phyloP scores from a whole-genome alignment of 768 basidiomycete genomes.

The Boletus sp. region DNA sequence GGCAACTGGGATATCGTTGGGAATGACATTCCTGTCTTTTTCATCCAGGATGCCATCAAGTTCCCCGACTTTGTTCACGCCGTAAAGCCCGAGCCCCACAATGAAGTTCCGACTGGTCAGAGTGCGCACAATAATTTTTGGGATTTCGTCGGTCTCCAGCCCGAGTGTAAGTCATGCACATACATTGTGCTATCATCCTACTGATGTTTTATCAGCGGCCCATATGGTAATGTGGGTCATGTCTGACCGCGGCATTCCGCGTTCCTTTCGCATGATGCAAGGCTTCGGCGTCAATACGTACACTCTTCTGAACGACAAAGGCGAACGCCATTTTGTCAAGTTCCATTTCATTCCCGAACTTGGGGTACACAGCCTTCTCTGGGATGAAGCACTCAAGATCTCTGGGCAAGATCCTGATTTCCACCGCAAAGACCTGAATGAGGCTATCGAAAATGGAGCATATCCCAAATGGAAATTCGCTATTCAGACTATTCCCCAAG shows the following conservation, averaged over 20 bases:
- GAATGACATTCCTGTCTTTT: constrained; percentile 82
- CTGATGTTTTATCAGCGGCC: constrained; percentile 42
- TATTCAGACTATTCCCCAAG: constrained; percentile 61
- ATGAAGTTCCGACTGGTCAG: constrained; percentile 72
- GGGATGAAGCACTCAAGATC: constrained; percentile 91
- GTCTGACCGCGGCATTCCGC: constrained; percentile 83
- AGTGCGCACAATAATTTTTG: constrained; percentile 83
- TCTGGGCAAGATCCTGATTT: constrained; percentile 86
- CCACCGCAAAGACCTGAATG: constrained; percentile 82
- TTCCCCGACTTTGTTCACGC: constrained; percentile 87
- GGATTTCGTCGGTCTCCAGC: constrained; percentile 75
- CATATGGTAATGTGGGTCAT: constrained; percentile 85
- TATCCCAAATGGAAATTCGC: constrained; percentile 79
- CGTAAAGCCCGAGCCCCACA: constrained; percentile 82
- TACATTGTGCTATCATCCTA: neutral
- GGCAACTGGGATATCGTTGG: constrained; percentile 88
- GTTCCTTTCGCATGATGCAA: constrained; percentile 87
- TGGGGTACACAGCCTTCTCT: constrained; percentile 78
- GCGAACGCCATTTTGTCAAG: constrained; percentile 80
- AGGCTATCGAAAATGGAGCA: constrained; percentile 72
- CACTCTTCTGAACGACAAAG: constrained; percentile 64
- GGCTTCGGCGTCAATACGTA: constrained; percentile 88
- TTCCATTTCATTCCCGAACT: constrained; percentile 83
- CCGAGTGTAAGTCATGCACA: constrained; percentile 47
- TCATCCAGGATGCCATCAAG: constrained; percentile 79